Evolutionary conservation across 1,284 basidiomycete species (phyloP).

Genomic region (Heterobasidion annosum): DNA sequence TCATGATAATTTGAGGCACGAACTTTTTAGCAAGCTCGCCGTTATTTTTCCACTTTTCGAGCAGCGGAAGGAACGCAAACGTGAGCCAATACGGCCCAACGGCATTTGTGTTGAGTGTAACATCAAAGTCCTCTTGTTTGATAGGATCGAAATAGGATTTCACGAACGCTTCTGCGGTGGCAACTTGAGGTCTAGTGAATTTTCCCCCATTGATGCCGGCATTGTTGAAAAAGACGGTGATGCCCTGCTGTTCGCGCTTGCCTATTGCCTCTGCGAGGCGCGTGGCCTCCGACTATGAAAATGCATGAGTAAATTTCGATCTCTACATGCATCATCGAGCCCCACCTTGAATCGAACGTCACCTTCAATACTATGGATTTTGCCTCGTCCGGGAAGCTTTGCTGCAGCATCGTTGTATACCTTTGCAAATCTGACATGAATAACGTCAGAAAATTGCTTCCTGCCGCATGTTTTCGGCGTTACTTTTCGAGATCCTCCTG

Average conservation of each 20-base stretch:
- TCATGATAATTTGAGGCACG: slow-evolving; percentile 42
- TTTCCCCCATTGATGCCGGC: slow-evolving; percentile 18
- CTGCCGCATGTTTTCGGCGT: no score
- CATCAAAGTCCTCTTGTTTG: slow-evolving; percentile 28
- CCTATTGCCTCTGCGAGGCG: slow-evolving; percentile 34
- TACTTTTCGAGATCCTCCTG: slow-evolving; percentile 33
- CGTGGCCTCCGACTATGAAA: slow-evolving; percentile 30
- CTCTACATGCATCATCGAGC: not conserved
- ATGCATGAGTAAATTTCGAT: not conserved
- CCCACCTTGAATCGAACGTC: slow-evolving; percentile 29
- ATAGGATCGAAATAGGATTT: slow-evolving; percentile 30
- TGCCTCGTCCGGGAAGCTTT: slow-evolving; percentile 22
- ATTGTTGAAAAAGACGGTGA: slow-evolving; percentile 35
- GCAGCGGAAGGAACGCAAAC: slow-evolving; percentile 39
- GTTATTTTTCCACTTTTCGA: slow-evolving; percentile 33
- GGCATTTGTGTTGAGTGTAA: slow-evolving; percentile 31
- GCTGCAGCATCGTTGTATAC: slow-evolving; percentile 30
- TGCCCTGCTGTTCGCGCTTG: slow-evolving; percentile 25
- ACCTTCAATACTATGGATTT: slow-evolving; percentile 32
- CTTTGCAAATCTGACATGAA: slow-evolving; percentile 20
- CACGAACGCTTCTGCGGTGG: slow-evolving; percentile 28
- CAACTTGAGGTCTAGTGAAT: slow-evolving; percentile 25
- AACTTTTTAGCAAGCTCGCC: slow-evolving; percentile 20
- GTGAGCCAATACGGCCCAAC: slow-evolving; percentile 42
- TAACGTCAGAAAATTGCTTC: not conserved